Base-by-base conservation (phyloP, 2,329 filamentous ascomycete genomes). In the Apiospora arundinis region DNA sequence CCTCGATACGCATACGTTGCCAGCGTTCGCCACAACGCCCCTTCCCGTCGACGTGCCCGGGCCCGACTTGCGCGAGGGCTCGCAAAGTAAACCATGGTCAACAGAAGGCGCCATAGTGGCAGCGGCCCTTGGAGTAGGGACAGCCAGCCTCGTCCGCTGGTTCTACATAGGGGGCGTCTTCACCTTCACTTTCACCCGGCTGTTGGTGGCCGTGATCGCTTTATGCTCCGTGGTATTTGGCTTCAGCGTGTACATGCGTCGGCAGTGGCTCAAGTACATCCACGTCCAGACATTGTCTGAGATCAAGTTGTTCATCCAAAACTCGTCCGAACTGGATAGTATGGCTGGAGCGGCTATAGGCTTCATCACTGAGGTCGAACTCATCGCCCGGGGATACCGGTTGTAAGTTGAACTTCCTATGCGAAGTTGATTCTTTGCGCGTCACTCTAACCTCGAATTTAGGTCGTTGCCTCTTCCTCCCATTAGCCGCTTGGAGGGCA, bases 381-480 rank as follows among this genome's bases (percentile, higher is more conserved):
- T 81, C 46, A 77, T 81, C 25, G 75, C 78, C 12, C 78, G 79
- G 60, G 79, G 79, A 70, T 81, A 80, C 72, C 76, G 79, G 76
- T 74, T 81, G 79, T 80, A 74, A 76, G 74, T 28, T 42, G 44
- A 37, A 32, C 40, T 8, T 11, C 18, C 56, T 14, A 21, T 44
- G 18, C 25, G 11, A 40, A 14, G 28, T n/a, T 63, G 8, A 8
- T 40, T n/a, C n/a, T 9, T 18, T 6, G 32, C 2, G 28, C 56
- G 56, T 18, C 25, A 40, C 14, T 48, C 60, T 45, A 42, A 32
- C 71, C 75, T 77, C 71, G 76, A 45, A 44, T 56, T 45, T 45
- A 97, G 94, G 83, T 97, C 94, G 85, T 92, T 91, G 21, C 95
- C 95, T 32, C 83, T 98, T 46, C 95, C 96, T 8, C 96, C 96